These are phyloP conservation scores for Clavariopsis aquatica DNA, from an alignment of 495 filamentous ascomycete genomes.

Conservation along the genomic window DNA sequence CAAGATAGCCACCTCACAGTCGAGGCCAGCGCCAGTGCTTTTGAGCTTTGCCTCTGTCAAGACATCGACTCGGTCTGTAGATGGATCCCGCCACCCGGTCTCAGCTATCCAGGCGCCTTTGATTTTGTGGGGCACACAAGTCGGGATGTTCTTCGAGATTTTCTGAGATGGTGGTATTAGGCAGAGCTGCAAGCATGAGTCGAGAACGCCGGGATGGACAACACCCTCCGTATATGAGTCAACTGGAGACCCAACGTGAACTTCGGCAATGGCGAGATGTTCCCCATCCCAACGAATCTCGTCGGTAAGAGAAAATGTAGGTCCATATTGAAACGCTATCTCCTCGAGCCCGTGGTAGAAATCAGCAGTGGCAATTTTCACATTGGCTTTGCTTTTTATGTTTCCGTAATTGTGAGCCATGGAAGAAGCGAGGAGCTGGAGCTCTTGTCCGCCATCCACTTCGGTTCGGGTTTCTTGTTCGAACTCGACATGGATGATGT, in stretches of 20 bases:
- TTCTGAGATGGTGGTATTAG: background rate
- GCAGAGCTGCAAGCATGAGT: background rate
- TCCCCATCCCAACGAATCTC: constrained; percentile 2
- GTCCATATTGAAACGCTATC: background rate
- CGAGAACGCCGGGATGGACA: constrained; percentile 1
- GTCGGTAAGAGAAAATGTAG: background rate
- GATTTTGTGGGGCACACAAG: background rate
- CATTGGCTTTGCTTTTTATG: background rate
- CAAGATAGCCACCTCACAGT: background rate
- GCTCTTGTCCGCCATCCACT: constrained; percentile 1
- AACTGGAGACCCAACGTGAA: background rate
- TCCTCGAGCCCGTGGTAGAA: background rate
- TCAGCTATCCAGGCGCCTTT: constrained; percentile 1
- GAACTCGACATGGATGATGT: background rate
- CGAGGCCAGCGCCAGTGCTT: background rate
- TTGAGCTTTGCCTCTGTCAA: constrained; percentile 3
- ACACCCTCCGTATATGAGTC: background rate
- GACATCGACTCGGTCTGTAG: background rate
- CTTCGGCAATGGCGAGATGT: background rate
- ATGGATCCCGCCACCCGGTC: background rate
- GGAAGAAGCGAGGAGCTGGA: background rate
- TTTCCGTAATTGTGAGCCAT: background rate
- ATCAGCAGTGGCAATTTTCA: background rate
- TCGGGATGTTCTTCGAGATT: background rate
- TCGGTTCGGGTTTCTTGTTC: background rate